Base-by-base conservation (phyloP, 2,329 filamentous ascomycete genomes). In the Neonectria sp. region DNA sequence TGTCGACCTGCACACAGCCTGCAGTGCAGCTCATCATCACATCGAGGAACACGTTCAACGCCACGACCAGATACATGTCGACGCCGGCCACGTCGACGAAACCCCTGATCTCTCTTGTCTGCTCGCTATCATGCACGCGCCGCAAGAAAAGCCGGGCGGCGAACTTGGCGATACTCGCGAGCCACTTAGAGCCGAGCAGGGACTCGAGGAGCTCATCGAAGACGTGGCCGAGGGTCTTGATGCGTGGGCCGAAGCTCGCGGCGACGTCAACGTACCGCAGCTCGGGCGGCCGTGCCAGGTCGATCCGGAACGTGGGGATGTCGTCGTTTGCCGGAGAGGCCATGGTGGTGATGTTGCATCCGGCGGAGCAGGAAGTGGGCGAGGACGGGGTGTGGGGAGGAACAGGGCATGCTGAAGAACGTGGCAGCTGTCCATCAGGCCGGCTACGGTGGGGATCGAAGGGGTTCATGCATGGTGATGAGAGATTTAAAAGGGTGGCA, bases 21-120 rank as follows among this genome's bases (percentile, higher is more conserved):
- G 87, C 89, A 0, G 89, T 91, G 75, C 90, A 91, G 2, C 89
- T 89, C 82, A 91, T 86, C 55, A 91, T 81, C 6, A 86, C 79
- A 75, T 35, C 33, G 12, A 35, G 9, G 33, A 91, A 79, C 3
- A 87, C 86, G 73, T 91, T 91, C 65, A 90, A 83, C 3, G 85
- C 84, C 7, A 91, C 82, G 1, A 91, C 79, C 1, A 35, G 33
- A 91, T 78, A 71, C 71, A 91, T 79, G 3, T 86, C 81, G 6
- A 91, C 81, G 0, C 84, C 85, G 2, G 83, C 84, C 3, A 78
- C 80, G 29, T 80, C 74, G 43, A 83, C 82, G 37, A 91, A 89
- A 0, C 89, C 88, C 25, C 77, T 81, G 27, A 91, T 79, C 73
- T 91, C 90, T 56, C 85, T 80, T 2, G 85, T 89, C 76, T 91